These are phyloP conservation scores for Starmerella potacharoeniae DNA, from an alignment of 805 yeast genomes.

Conservation along the genomic window DNA sequence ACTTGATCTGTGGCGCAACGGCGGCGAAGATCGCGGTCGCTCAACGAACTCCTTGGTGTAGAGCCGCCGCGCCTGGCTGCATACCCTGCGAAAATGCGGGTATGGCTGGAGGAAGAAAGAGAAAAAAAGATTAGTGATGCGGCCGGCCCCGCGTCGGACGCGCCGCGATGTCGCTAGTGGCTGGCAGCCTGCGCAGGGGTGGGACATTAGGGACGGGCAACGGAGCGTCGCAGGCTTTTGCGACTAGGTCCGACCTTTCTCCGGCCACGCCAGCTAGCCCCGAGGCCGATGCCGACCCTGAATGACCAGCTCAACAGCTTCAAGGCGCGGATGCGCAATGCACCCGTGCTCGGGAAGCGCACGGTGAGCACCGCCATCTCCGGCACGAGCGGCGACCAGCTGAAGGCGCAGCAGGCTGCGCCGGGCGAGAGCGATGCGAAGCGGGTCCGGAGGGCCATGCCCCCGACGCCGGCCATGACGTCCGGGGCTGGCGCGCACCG, in stretches of 20 bases:
- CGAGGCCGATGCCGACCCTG: conserved; percentile 29
- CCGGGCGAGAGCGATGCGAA: conserved; percentile 18
- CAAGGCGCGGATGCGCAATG: conserved; percentile 47
- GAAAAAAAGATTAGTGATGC: background rate
- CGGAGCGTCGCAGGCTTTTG: background rate
- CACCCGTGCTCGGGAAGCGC: conserved; percentile 38
- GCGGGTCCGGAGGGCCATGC: conserved; percentile 19
- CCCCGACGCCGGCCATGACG: conserved; percentile 17
- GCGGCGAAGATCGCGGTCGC: background rate
- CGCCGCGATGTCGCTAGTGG: background rate
- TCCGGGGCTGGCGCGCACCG: conserved; percentile 42
- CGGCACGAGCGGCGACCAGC: background rate
- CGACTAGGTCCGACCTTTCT: background rate
- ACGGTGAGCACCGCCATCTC: conserved; percentile 11
- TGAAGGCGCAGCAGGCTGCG: conserved; percentile 2
- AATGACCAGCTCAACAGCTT: conserved; percentile 55
- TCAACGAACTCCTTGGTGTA: background rate
- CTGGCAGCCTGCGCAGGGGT: too few species aligned
- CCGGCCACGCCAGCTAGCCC: too few species aligned
- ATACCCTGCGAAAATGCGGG: background rate
- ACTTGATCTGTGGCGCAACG: conserved; percentile 14
- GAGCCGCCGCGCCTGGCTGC: background rate
- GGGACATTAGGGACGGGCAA: background rate
- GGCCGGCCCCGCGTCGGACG: background rate
- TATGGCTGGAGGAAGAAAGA: background rate